Percentiles rank a stretch among this genome's conserved stretches.
phyloP scores from a whole-genome alignment of 2,329 filamentous ascomycete genomes.

The Fusarium pseudocircinatum region DNA sequence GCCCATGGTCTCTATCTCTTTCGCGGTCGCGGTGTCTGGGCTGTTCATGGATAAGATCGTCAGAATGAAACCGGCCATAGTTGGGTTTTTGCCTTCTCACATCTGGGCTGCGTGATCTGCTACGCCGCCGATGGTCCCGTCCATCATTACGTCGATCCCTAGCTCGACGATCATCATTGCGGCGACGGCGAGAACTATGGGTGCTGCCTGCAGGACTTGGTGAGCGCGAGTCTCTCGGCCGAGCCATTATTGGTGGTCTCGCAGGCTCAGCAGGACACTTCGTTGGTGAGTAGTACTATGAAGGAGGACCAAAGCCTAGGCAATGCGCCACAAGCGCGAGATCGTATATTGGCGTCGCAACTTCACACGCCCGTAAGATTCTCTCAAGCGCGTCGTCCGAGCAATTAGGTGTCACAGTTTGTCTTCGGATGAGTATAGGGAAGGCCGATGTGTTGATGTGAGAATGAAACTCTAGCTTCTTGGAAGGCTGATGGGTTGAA shows the following conservation, averaged over 20 bases:
- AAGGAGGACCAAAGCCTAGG: slow-evolving; percentile 34
- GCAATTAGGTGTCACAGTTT: background rate
- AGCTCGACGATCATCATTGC: slow-evolving; percentile 68
- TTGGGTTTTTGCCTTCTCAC: slow-evolving; percentile 56
- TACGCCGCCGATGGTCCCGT: slow-evolving; percentile 64
- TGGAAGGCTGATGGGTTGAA: slow-evolving; percentile 9
- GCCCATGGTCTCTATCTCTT: slow-evolving; percentile 62
- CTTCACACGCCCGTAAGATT: background rate
- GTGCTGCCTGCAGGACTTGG: slow-evolving; percentile 93
- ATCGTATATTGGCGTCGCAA: slow-evolving; percentile 17
- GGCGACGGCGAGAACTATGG: slow-evolving; percentile 74
- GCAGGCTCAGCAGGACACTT: slow-evolving; percentile 54
- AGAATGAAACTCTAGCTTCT: slow-evolving; percentile 22
- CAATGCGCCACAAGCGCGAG: slow-evolving; percentile 34
- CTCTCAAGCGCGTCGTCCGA: background rate
- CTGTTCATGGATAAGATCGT: slow-evolving; percentile 55
- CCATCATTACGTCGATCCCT: slow-evolving; percentile 61
- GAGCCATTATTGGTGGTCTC: slow-evolving; percentile 64
- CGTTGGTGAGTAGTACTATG: slow-evolving; percentile 53
- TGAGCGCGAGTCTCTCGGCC: slow-evolving; percentile 79
- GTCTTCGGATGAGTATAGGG: slow-evolving; percentile 7
- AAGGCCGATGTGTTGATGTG: slow-evolving; percentile 12
- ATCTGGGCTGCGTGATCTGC: slow-evolving; percentile 71
- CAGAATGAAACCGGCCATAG: slow-evolving; percentile 48
- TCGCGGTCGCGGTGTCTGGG: slow-evolving; percentile 68